A percentile compares a stretch with the other conserved stretches of the same genome.
These are phyloP conservation scores for Nemania sp. DNA, from an alignment of 2,329 filamentous ascomycete genomes.

Conservation along the genomic window DNA sequence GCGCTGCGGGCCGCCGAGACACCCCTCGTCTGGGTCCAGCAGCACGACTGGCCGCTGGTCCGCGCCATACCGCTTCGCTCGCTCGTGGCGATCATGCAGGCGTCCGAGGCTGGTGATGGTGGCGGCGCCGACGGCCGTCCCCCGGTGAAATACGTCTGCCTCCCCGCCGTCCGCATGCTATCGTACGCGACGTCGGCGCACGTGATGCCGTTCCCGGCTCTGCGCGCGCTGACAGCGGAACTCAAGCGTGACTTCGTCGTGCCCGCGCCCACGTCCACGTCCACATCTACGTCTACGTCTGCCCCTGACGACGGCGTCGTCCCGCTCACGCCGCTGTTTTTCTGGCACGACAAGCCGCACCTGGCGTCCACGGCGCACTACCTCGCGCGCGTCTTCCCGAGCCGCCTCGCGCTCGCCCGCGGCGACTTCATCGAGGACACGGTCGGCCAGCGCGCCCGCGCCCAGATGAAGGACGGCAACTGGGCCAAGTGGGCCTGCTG, in stretches of 20 bases:
- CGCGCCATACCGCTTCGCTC: slow-evolving; percentile 49
- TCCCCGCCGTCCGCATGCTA: slow-evolving; percentile 57
- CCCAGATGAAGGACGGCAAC: slow-evolving; percentile 59
- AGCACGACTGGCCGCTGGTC: slow-evolving; percentile 60
- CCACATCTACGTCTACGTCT: too few species aligned
- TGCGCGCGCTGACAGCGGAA: slow-evolving; percentile 48
- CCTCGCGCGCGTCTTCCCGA: slow-evolving; percentile 54
- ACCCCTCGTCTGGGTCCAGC: slow-evolving; percentile 61
- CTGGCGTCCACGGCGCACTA: slow-evolving; percentile 56
- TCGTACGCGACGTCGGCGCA: slow-evolving; percentile 55
- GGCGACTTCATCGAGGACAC: slow-evolving; percentile 63
- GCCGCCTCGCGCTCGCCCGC: slow-evolving; percentile 53
- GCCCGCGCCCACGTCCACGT: too few species aligned
- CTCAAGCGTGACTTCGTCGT: slow-evolving; percentile 47
- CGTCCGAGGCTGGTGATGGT: slow-evolving; percentile 31
- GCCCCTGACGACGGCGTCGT: too few species aligned
- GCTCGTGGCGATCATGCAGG: slow-evolving; percentile 53
- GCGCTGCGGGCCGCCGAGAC: slow-evolving; percentile 53
- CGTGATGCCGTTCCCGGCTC: slow-evolving; percentile 47
- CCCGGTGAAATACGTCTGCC: slow-evolving; percentile 58
- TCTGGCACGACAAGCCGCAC: slow-evolving; percentile 64
- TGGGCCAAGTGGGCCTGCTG: slow-evolving; percentile 60
- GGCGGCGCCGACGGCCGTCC: slow-evolving; percentile 27
- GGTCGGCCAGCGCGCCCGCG: slow-evolving; percentile 57
- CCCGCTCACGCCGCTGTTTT: slow-evolving; percentile 59